These are phyloP conservation scores for Aciculosporium take DNA, from an alignment of 2,329 filamentous ascomycete genomes.

Conservation along the genomic window DNA sequence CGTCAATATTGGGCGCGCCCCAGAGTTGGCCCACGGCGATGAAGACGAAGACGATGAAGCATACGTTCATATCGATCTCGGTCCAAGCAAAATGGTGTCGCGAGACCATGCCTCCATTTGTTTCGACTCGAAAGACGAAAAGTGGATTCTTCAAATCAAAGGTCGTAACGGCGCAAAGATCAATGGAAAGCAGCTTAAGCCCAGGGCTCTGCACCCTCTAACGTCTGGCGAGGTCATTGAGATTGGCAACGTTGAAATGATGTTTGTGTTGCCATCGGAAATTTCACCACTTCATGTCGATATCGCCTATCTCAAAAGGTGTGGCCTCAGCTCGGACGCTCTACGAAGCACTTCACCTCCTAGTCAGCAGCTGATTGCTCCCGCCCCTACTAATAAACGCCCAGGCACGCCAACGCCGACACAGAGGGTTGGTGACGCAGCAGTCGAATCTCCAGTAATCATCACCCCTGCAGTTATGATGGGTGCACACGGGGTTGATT, in stretches of 20 bases:
- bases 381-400: conserved; percentile 44
- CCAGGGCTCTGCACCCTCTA: conserved; percentile 50
- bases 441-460: conserved; percentile 18
- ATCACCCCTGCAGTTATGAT: conserved; percentile 24
- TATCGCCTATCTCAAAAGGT: conserved; percentile 54
- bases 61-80: conserved; percentile 72
- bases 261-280: conserved; percentile 84
- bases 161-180: conserved; percentile 85
- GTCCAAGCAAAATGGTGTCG: conserved; percentile 69
- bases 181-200: conserved; percentile 57
- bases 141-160: conserved; percentile 76
- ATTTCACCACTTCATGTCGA: conserved; percentile 52
- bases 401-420: conserved; percentile 45
- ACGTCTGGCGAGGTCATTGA: conserved; percentile 84
- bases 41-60: conserved; percentile 31
- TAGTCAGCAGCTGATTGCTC: conserved; percentile 37
- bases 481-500: conserved; percentile 47
- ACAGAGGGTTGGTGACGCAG: conserved; percentile 13
- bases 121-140: conserved; percentile 52
- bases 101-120: conserved; percentile 62
- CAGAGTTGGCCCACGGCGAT: conserved; percentile 30
- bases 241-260: conserved; percentile 90
- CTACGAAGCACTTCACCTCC: conserved; percentile 16
- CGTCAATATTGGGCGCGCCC: conserved; percentile 61
- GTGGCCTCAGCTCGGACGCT: conserved; percentile 32